Percentiles rank a stretch among this genome's conserved stretches.
Evolutionary conservation across 495 filamentous ascomycete genomes (phyloP).

Genomic region (Penicillium cataractarum): DNA sequence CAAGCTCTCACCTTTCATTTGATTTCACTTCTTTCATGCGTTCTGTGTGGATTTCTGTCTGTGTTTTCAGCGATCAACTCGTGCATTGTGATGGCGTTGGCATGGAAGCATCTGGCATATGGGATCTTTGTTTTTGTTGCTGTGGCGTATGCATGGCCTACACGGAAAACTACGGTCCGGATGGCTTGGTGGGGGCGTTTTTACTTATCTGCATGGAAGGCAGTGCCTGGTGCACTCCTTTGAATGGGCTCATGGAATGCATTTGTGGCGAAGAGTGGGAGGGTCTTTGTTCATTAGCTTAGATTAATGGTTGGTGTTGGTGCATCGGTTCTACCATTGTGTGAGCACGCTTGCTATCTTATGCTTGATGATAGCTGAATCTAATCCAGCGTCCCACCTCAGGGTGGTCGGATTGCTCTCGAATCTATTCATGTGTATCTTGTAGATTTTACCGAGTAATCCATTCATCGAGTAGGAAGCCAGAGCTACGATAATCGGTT

Average conservation of each 20-base stretch:
- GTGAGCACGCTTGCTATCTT: background rate
- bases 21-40: slow-evolving; percentile 3
- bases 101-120: slow-evolving; percentile 22
- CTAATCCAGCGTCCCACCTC: background rate
- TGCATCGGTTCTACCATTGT: background rate
- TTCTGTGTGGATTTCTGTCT: slow-evolving; percentile 7
- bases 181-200: slow-evolving; percentile 26
- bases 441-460: background rate
- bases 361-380: background rate
- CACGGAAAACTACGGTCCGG: slow-evolving; percentile 6
- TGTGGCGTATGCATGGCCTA: slow-evolving; percentile 17
- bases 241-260: slow-evolving; percentile 23
- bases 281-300: slow-evolving; percentile 11
- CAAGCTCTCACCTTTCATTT: background rate
- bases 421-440: background rate
- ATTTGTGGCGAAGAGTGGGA: slow-evolving; percentile 21
- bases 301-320: slow-evolving; percentile 8
- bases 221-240: slow-evolving; percentile 33
- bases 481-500: background rate
- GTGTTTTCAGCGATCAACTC: slow-evolving; percentile 25
- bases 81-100: slow-evolving; percentile 34
- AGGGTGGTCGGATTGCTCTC: background rate
- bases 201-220: slow-evolving; percentile 25
- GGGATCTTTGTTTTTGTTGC: slow-evolving; percentile 16
- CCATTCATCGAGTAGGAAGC: background rate